These are phyloP conservation scores for Trichoderma koningii DNA, from an alignment of 2,329 filamentous ascomycete genomes.

Conservation along the genomic window DNA sequence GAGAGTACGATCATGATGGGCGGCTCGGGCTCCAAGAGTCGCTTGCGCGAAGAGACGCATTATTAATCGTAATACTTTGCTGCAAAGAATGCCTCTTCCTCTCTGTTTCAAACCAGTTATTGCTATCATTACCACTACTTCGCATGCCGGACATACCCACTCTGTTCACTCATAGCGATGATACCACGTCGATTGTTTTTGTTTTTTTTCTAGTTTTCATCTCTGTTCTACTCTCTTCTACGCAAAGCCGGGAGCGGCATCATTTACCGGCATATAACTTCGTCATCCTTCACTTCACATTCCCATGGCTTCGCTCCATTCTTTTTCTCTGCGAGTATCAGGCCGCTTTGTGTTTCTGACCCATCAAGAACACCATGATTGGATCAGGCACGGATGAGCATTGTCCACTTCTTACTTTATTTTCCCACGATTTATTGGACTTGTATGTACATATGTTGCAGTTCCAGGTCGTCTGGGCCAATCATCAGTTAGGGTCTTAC, in stretches of 20 bases:
- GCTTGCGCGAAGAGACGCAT: slow-evolving; percentile 57
- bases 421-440: slow-evolving; percentile 1
- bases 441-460: slow-evolving; percentile 9
- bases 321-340: not conserved
- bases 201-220: slow-evolving; percentile 8
- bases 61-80: slow-evolving; percentile 41
- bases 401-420: not conserved
- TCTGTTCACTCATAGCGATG: slow-evolving; percentile 35
- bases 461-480: not conserved
- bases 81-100: slow-evolving; percentile 8
- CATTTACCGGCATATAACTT: not conserved
- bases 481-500: not conserved
- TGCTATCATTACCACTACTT: slow-evolving; percentile 31
- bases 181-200: slow-evolving; percentile 27
- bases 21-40: slow-evolving; percentile 53
- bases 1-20: slow-evolving; percentile 64
- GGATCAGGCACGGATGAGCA: not conserved
- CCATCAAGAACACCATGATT: slow-evolving; percentile 2
- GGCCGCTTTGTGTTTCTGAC: not conserved
- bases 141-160: slow-evolving; percentile 38
- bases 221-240: slow-evolving; percentile 9
- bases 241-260: slow-evolving; percentile 9
- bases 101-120: slow-evolving; percentile 7
- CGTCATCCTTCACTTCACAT: no score
- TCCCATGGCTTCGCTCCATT: not conserved